phyloP scores from a whole-genome alignment of 1,284 basidiomycete genomes.

The Thelephora terrestris region DNA sequence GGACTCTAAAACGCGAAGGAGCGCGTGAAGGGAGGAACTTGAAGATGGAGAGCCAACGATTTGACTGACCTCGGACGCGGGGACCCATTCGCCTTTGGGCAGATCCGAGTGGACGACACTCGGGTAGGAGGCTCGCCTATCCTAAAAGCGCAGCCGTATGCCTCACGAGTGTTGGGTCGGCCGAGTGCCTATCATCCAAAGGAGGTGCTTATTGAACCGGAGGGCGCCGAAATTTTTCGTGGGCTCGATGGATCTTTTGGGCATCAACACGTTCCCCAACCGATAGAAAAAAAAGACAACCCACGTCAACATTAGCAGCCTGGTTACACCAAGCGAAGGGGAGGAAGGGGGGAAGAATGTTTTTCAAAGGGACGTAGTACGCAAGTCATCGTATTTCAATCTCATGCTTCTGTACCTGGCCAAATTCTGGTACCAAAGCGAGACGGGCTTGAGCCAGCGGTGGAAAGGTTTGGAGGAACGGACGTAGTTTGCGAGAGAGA shows the following conservation, averaged over 20 bases:
- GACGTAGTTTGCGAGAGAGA: slow-evolving; percentile 73
- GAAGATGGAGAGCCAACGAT: too few species aligned
- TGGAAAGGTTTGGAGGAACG: slow-evolving; percentile 59
- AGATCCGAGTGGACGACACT: too few species aligned
- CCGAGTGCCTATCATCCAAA: slow-evolving; percentile 56
- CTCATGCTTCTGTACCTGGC: slow-evolving; percentile 86
- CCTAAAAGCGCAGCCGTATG: slow-evolving; percentile 89
- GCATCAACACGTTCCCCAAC: slow-evolving; percentile 81
- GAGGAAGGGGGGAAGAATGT: too few species aligned
- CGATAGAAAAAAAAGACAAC: slow-evolving; percentile 34
- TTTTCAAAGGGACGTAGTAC: slow-evolving; percentile 37
- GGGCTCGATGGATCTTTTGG: slow-evolving; percentile 61
- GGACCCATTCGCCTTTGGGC: slow-evolving; percentile 81
- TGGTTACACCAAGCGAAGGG: neutral
- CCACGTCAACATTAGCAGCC: slow-evolving; percentile 2
- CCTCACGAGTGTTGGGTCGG: slow-evolving; percentile 73
- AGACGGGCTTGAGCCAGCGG: slow-evolving; percentile 68
- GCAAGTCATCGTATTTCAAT: slow-evolving; percentile 91
- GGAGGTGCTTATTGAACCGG: neutral
- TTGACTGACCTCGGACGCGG: too few species aligned
- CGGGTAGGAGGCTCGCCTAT: too few species aligned
- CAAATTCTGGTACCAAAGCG: slow-evolving; percentile 75
- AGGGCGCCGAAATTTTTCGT: neutral
- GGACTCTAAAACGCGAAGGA: too few species aligned
- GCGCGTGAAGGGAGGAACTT: too few species aligned